Base-by-base conservation (phyloP, 1,284 basidiomycete species). In the Austroboletus sp. region DNA sequence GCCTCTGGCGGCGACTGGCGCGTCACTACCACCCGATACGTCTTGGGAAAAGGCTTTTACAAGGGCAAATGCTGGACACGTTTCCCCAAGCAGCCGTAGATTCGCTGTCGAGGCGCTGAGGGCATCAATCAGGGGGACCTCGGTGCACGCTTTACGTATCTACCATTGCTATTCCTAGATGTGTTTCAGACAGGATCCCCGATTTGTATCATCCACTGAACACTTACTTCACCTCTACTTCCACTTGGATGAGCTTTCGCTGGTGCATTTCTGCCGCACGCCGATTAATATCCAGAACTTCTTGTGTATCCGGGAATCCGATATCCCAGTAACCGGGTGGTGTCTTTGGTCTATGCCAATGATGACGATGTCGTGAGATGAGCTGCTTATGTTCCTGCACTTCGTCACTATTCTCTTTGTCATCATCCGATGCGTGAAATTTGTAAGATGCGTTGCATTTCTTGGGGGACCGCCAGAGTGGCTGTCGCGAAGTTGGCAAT, bases 301-400 rank as follows among this genome's bases (percentile, higher is more conserved):
- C 77, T 63, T 92, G 90, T 3, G 92, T 93, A 51, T 74, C 72
- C 0, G 92, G 92, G 60, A 96, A 94, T 1, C 83, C 87, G 45
- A 94, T 91, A 51, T 85, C 73, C 89, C 88, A 90, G 64, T 87
- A 94, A 17, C 79, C 81, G 1, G 89, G 90, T 13, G 92, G 92
- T 0, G 90, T 92, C 36, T 71, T 74, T 1, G 82, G 72, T 36
- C 79, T 74, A 26, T 74, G 72, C 84, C 85, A 89, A 35, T 79
- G 71, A 53, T 80, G 71, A 23, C 89, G 76, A 66, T 93, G 90
- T 23, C 87, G 76, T 17, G 89, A 92, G 42, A 91, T 82, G 11
- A 74, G 69, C 54, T 89, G 76, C 65, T 79, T 81, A 60, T 89
- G 90, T 33, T 74, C 69, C 23, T 68, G 67, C 42, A 79, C 70